phyloP scores from a whole-genome alignment of 169 alveolate species.

The Miamiensis avidus region DNA sequence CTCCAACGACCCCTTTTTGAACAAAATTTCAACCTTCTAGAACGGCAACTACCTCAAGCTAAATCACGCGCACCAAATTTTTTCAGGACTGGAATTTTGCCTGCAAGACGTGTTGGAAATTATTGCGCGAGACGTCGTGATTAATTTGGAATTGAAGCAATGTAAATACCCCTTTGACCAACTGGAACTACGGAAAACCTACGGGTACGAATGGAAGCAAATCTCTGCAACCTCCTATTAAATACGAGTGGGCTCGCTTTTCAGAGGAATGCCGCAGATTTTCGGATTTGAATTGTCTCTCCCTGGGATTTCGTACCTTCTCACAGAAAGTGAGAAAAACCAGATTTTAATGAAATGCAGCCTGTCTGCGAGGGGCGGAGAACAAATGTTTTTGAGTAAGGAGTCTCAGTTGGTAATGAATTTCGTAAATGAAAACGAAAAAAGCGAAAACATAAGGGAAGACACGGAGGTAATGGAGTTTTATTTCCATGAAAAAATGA shows the following conservation, averaged over 20 bases:
- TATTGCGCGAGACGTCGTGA: not conserved
- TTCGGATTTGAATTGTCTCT: not conserved
- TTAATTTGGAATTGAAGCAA: not conserved
- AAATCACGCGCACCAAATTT: not conserved
- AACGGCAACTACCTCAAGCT: not conserved
- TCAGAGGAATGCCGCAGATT: not conserved
- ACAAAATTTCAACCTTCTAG: too few species aligned
- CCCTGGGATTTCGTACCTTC: not conserved
- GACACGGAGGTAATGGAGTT: not conserved
- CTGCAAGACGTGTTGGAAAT: not conserved
- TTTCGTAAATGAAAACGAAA: not conserved
- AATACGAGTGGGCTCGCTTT: too few species aligned
- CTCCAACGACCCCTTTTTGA: not conserved
- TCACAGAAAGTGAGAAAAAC: not conserved
- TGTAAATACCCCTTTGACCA: not conserved
- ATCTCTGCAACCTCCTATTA: not conserved
- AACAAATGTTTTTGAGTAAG: not conserved
- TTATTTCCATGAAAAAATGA: not conserved
- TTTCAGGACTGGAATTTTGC: not conserved
- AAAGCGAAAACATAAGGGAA: not conserved
- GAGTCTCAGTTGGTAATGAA: not conserved
- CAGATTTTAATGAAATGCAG: not conserved
- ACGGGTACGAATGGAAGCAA: not conserved
- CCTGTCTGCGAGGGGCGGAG: not conserved
- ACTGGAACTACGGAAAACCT: not conserved